Conservation (phyloP, 345 rosid species). For the Hibiscus syriacus region DNA sequence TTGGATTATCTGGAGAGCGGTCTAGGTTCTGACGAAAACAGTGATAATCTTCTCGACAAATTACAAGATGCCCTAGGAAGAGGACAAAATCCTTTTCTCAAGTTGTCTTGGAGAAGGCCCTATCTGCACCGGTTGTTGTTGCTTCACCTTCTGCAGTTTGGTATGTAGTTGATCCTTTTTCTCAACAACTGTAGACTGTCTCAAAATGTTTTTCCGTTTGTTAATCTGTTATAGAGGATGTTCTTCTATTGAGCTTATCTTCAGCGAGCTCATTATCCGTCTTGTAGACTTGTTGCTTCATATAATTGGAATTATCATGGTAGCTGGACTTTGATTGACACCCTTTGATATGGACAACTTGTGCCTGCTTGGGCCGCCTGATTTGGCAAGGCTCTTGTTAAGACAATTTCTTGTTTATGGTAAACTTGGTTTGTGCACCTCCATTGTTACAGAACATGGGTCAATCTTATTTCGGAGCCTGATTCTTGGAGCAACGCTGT, state of each 20-base stretch:
- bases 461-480: constrained; percentile 45
- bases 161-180: constrained; percentile 27
- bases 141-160: constrained; percentile 88
- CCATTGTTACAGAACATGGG: constrained; percentile 63
- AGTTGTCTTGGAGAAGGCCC: constrained; percentile 48
- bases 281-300: not conserved
- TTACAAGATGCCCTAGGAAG: constrained; percentile 95
- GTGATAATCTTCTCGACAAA: constrained; percentile 77
- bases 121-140: constrained; percentile 65
- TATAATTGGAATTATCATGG: not conserved
- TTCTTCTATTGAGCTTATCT: not conserved
- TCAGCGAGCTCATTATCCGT: not conserved
- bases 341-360: not conserved
- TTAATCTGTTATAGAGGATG: not conserved
- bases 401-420: not conserved
- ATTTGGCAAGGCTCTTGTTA: not conserved
- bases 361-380: constrained; percentile 5
- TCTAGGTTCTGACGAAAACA: constrained; percentile 56
- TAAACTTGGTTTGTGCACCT: constrained; percentile 7
- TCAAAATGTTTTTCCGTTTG: not conserved
- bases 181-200: no score
- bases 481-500: constrained; percentile 54
- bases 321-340: not conserved
- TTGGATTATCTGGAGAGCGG: constrained; percentile 87
- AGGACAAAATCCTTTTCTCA: constrained; percentile 74